Evolutionary conservation across 2,329 filamentous ascomycete genomes (phyloP).

Genomic region (Lachnellula suecica): DNA sequence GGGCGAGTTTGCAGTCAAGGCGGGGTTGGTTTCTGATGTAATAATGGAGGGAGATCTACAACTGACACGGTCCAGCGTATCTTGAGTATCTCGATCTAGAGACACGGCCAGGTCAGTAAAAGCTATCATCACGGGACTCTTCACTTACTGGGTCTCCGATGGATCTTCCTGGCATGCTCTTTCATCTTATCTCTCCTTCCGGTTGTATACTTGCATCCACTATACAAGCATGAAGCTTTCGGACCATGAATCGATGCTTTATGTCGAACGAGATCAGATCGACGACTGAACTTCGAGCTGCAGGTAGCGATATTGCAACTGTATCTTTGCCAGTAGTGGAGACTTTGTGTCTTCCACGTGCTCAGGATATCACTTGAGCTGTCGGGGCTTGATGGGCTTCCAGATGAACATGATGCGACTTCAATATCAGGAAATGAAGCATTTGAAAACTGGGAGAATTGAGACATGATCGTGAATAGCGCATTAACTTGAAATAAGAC

Average conservation of each 20-base stretch:
- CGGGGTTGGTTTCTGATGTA: too few relatives aligned
- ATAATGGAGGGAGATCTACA: too few relatives aligned
- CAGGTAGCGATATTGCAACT: constrained; percentile 3
- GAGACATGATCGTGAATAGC: neutral
- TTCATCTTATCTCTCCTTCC: constrained; percentile 8
- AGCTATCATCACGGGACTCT: too few relatives aligned
- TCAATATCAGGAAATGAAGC: neutral
- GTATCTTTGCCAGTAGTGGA: neutral
- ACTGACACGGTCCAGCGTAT: too few relatives aligned
- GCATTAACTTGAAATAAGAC: neutral
- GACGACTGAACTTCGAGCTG: constrained; percentile 3
- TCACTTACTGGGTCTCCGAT: constrained; percentile 1
- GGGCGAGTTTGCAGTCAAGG: too few relatives aligned
- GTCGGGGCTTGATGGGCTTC: neutral
- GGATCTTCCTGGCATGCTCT: constrained; percentile 7
- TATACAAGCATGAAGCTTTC: constrained; percentile 1
- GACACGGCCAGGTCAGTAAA: too few relatives aligned
- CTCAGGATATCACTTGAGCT: neutral
- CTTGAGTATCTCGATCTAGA: too few relatives aligned
- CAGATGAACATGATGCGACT: neutral
- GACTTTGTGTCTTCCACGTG: neutral
- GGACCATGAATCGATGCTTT: constrained; percentile 7
- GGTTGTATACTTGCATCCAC: constrained; percentile 5
- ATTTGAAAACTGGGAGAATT: too few relatives aligned
- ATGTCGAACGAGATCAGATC: constrained; percentile 7